Evolutionary conservation across 768 basidiomycete species (phyloP).

Genomic region (Suillus discolor): DNA sequence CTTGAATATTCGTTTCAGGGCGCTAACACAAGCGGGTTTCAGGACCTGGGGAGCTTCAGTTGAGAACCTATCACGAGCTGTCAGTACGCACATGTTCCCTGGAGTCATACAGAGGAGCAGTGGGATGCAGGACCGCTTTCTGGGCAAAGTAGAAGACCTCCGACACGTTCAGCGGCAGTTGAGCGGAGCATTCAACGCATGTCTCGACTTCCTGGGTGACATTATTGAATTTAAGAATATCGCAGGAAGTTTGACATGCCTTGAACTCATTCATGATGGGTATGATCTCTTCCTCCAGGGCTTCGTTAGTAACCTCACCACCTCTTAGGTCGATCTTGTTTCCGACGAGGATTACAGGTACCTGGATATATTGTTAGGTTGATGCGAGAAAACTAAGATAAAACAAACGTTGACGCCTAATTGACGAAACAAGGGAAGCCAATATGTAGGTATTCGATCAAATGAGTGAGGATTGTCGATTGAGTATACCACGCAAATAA

Average conservation of each 20-base stretch:
- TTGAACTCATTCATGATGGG: slow-evolving; percentile 99
- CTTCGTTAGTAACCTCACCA: slow-evolving; percentile 92
- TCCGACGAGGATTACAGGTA: slow-evolving; percentile 95
- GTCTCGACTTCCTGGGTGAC: slow-evolving; percentile 89
- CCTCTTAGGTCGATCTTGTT: slow-evolving; percentile 98
- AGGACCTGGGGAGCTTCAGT: slow-evolving; percentile 58
- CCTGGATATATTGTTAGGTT: slow-evolving; percentile 43
- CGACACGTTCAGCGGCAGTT: slow-evolving; percentile 86
- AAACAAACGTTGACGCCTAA: slow-evolving; percentile 88
- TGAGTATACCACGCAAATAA: slow-evolving; percentile 96
- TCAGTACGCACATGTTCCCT: slow-evolving; percentile 79
- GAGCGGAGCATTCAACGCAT: slow-evolving; percentile 96
- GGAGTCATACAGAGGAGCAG: slow-evolving; percentile 95
- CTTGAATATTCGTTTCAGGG: slow-evolving; percentile 93
- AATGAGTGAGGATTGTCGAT: slow-evolving; percentile 97
- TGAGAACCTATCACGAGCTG: slow-evolving; percentile 15
- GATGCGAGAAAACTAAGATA: background rate
- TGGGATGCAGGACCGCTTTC: slow-evolving; percentile 96
- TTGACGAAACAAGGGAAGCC: slow-evolving; percentile 94
- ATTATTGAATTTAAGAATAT: slow-evolving; percentile 9
- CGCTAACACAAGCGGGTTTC: slow-evolving; percentile 89
- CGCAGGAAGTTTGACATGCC: slow-evolving; percentile 43
- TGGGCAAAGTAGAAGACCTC: slow-evolving; percentile 99
- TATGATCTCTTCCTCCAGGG: slow-evolving; percentile 90
- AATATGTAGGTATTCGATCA: slow-evolving; percentile 96